phyloP scores from a whole-genome alignment of 192 early-diverging fungal species.

The Linnemannia exigua region DNA sequence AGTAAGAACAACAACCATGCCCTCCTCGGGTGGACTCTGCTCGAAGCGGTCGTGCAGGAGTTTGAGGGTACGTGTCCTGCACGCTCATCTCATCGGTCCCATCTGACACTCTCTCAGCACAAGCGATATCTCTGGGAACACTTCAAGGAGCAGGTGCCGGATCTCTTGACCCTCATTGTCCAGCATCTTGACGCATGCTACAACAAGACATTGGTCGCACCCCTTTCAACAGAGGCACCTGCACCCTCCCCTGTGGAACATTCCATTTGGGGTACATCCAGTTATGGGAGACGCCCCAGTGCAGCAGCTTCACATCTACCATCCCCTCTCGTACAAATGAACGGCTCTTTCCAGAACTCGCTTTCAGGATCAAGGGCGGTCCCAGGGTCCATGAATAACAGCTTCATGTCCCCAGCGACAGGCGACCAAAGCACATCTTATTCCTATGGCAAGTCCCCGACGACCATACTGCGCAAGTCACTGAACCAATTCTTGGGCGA shows the following conservation, averaged over 20 bases:
- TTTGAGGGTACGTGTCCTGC: constrained; percentile 44
- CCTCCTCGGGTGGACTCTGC: constrained; percentile 43
- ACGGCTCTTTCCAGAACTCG: constrained; percentile 32
- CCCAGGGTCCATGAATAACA: constrained; percentile 34
- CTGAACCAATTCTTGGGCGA: constrained; percentile 31
- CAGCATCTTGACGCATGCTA: constrained; percentile 51
- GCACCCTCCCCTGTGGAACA: constrained; percentile 56
- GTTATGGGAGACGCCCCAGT: constrained; percentile 43
- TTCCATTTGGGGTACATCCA: constrained; percentile 29
- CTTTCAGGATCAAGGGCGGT: constrained; percentile 38
- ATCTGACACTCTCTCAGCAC: constrained; percentile 28
- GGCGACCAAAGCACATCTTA: constrained; percentile 23
- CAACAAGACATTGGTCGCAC: constrained; percentile 44
- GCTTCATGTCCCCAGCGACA: neutral
- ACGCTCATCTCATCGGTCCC: constrained; percentile 29
- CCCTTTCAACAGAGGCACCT: constrained; percentile 43
- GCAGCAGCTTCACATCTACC: neutral
- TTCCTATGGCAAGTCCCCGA: constrained; percentile 49
- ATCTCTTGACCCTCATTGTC: constrained; percentile 32
- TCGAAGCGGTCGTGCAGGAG: constrained; percentile 46
- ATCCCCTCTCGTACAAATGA: constrained; percentile 12
- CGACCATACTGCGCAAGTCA: constrained; percentile 40
- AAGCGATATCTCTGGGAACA: constrained; percentile 44
- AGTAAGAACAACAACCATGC: constrained; percentile 43
- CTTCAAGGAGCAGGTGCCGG: constrained; percentile 38